Evolutionary conservation across 257 asterid species (phyloP), one percentile per base, ranked within the genome.

Genomic region (Scutellaria barbata): DNA sequence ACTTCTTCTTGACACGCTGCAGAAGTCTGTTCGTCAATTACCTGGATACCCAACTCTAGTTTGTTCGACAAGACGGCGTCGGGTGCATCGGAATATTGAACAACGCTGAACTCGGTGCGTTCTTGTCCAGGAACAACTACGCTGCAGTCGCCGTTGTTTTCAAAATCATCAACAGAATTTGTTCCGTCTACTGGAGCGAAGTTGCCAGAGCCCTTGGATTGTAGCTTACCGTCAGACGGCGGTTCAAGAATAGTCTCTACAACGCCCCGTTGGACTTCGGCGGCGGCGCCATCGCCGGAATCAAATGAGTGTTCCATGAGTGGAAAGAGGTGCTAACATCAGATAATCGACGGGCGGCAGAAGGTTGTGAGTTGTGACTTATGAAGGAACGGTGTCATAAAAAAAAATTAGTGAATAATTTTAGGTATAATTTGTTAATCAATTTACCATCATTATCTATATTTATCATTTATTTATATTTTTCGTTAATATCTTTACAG

Each of bases 221-320:
- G 76, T 8, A 25, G 25, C 30, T 1, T 73, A n/a, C 13, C 56
- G 22, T 12, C 12, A n/a, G 75, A 40, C 8, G 70, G 68, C 80
- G 74, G 7, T 53, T 14, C 66, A 35, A 5, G 56, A 39, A 72
- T 16, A 10, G 71, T 33, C 64, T 51, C 69, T 7, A 25, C 30
- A 46, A 52, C 47, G 63, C 74, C 33, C 12, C 66, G 50, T 10
- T 40, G 68, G 40, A 42, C 8, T 56, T 67, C 69, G 35, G 66
- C 67, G 73, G 76, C 75, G 54, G 47, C 37, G 22, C 72, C 58
- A 11, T 66, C 69, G 25, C 35, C 52, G 9, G 69, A 55, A 67
- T 68, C 62, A 13, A 68, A 25, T 7, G 73, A 53, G 40, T 59
- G 50, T 20, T 63, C 77, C 66, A 69, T 58, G 8, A 33, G 61